Percentiles rank a stretch among this genome's conserved stretches.
Conservation (phyloP, 208 protist genomes). For the Jaenimonas drosophilae region DNA sequence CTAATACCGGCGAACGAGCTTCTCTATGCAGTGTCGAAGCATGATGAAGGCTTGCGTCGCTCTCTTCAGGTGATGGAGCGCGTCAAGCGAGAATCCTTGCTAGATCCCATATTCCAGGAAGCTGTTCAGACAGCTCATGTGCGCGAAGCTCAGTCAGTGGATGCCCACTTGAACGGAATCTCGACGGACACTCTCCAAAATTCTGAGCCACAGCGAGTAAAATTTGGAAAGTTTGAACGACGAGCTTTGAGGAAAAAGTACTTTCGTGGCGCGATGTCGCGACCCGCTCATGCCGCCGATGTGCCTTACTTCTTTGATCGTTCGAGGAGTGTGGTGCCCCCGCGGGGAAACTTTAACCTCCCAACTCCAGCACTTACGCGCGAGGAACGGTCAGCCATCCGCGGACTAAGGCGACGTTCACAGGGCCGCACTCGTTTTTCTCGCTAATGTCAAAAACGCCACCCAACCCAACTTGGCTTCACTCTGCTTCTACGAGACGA, state of each 20-base stretch:
- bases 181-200: background rate
- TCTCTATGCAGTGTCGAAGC: conserved; percentile 33
- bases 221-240: background rate
- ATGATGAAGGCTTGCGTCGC: conserved; percentile 22
- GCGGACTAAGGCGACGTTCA: conserved; percentile 10
- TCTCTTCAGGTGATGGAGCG: conserved; percentile 53
- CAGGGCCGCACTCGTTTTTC: conserved; percentile 13
- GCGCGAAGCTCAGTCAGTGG: conserved; percentile 33
- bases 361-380: conserved; percentile 32
- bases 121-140: conserved; percentile 43
- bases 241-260: background rate
- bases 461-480: background rate
- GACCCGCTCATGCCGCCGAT: conserved; percentile 36
- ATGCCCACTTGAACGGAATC: conserved; percentile 16
- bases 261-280: conserved; percentile 12
- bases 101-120: conserved; percentile 68
- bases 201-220: background rate
- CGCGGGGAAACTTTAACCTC: conserved; percentile 52
- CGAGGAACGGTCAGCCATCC: conserved; percentile 24
- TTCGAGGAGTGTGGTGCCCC: conserved; percentile 46
- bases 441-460: conserved; percentile 6
- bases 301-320: conserved; percentile 70
- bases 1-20: conserved; percentile 60
- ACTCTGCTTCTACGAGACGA: background rate
- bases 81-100: conserved; percentile 56